Evolutionary conservation across 2,329 filamentous ascomycete genomes (phyloP), one percentile per base, ranked within the genome.

Genomic region (Colletotrichum falcatum): DNA sequence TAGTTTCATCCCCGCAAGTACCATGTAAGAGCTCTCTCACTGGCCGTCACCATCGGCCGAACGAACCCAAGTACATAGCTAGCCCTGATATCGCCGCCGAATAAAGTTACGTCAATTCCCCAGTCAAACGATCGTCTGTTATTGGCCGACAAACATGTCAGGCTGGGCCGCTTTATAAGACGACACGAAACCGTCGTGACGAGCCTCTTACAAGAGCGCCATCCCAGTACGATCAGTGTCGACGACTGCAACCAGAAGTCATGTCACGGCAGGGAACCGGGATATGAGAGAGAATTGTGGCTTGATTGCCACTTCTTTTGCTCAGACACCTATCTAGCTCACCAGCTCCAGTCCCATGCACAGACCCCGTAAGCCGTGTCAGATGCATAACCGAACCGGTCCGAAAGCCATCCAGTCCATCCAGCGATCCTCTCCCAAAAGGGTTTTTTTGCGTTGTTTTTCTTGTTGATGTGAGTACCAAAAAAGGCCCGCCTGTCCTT

Each of bases 401-500:
- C 56, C 61, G 37, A 71, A 63, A 71, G 66, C 61, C 53, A 48
- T 56, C 51, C 56, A 61, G 54, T 54, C 23, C 66, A 59, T 68
- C 72, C 58, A 73, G 70, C 63, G 66, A 68, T 71, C 46, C 64
- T 64, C 66, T 44, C 64, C 53, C 66, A 71, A 65, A 44, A 54
- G 30, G n/a, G 33, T 58, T 73, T 73, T 73, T 72, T 66, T 64
- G 30, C 54, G 55, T 67, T 70, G 35, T 73, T 73, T 73, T 73
- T 73, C 64, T 65, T 66, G 65, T 66, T 53, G 61, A 62, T 73
- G 70, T 71, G 68, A 71, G 58, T 53, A 48, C 39, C 65, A 62
- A 68, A 46, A 68, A 37, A 35, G 35, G 44, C n/a, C 48, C 44
- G 58, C 30, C 53, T 26, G 48, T 39, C 42, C 30, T 62, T 48